Percentiles rank a stretch among this genome's conserved stretches.
These are phyloP conservation scores for Phytophthora citricola DNA, from an alignment of 352 stramenopile genomes.

Conservation along the genomic window DNA sequence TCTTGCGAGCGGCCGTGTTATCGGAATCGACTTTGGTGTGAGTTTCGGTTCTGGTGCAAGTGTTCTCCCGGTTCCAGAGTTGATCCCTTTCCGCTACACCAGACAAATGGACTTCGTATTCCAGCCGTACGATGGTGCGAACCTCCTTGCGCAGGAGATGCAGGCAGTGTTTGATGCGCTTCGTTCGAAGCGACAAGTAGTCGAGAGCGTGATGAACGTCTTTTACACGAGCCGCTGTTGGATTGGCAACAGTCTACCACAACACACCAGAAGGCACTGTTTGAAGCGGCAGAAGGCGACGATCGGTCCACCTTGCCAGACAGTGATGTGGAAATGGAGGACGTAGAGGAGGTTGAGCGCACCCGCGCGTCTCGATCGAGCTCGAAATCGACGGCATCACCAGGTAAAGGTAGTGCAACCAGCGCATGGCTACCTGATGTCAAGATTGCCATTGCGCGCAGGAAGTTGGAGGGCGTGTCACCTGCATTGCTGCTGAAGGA, in stretches of 20 bases:
- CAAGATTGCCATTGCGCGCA: conserved; percentile 78
- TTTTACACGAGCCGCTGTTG: conserved; percentile 93
- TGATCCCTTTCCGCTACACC: conserved; percentile 92
- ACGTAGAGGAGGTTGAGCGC: conserved; percentile 12
- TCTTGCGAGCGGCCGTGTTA: conserved; percentile 67
- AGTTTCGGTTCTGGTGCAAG: conserved; percentile 90
- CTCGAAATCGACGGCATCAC: conserved; percentile 17
- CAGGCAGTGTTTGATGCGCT: conserved; percentile 84
- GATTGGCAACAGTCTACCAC: conserved; percentile 88
- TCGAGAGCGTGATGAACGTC: conserved; percentile 92
- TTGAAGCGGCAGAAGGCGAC: conserved; percentile 30
- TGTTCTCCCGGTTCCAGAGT: conserved; percentile 86
- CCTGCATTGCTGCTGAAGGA: conserved; percentile 74
- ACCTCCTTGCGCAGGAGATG: conserved; percentile 84
- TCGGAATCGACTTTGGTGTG: conserved; percentile 93
- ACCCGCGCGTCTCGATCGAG: conserved; percentile 13
- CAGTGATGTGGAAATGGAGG: conserved; percentile 48
- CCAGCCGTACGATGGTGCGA: conserved; percentile 70
- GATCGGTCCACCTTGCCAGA: conserved; percentile 33
- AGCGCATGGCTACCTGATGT: conserved; percentile 73
- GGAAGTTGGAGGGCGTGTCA: conserved; percentile 81
- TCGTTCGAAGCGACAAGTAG: conserved; percentile 78
- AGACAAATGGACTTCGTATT: conserved; percentile 79
- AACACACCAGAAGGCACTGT: conserved; percentile 67
- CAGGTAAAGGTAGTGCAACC: conserved; percentile 4